Evolutionary conservation across 106 monocot genomes (phyloP).

Genomic region (Apostasia shenzhenica): DNA sequence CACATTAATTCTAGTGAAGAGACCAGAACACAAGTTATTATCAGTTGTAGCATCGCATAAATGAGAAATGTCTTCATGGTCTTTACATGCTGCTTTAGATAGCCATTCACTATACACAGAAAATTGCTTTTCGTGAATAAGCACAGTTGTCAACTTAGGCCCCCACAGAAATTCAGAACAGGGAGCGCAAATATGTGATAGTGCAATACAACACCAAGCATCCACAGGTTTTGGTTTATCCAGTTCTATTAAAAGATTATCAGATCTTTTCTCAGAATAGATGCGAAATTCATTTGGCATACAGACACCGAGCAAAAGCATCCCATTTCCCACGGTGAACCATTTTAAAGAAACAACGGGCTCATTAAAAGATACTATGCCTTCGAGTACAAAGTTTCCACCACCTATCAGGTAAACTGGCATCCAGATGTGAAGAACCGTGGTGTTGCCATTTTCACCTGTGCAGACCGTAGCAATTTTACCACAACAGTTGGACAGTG

Average conservation of each 20-base stretch:
- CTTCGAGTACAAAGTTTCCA: slow-evolving; percentile 80
- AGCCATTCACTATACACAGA: slow-evolving; percentile 65
- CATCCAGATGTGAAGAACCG: slow-evolving; percentile 70
- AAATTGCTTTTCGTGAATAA: slow-evolving; percentile 79
- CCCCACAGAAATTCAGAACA: slow-evolving; percentile 74
- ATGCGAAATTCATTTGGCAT: slow-evolving; percentile 59
- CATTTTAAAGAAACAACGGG: slow-evolving; percentile 58
- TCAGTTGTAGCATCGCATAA: not conserved
- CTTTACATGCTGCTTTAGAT: slow-evolving; percentile 16
- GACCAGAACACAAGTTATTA: slow-evolving; percentile 15
- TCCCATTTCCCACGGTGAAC: slow-evolving; percentile 74
- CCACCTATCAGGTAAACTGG: slow-evolving; percentile 40
- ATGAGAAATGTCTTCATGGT: slow-evolving; percentile 6
- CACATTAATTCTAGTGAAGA: slow-evolving; percentile 7
- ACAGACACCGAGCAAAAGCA: slow-evolving; percentile 69
- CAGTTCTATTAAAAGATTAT: slow-evolving; percentile 17
- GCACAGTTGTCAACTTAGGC: slow-evolving; percentile 50
- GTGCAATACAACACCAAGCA: slow-evolving; percentile 65
- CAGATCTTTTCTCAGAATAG: slow-evolving; percentile 54
- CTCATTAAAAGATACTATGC: slow-evolving; percentile 37
- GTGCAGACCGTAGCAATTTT: slow-evolving; percentile 59
- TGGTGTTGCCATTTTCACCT: slow-evolving; percentile 18
- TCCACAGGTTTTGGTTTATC: slow-evolving; percentile 17
- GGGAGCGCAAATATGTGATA: slow-evolving; percentile 24
- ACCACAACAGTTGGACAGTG: slow-evolving; percentile 59